These are phyloP conservation scores for Cystobasidium tubakii DNA, from an alignment of 768 basidiomycete species.

Conservation along the genomic window DNA sequence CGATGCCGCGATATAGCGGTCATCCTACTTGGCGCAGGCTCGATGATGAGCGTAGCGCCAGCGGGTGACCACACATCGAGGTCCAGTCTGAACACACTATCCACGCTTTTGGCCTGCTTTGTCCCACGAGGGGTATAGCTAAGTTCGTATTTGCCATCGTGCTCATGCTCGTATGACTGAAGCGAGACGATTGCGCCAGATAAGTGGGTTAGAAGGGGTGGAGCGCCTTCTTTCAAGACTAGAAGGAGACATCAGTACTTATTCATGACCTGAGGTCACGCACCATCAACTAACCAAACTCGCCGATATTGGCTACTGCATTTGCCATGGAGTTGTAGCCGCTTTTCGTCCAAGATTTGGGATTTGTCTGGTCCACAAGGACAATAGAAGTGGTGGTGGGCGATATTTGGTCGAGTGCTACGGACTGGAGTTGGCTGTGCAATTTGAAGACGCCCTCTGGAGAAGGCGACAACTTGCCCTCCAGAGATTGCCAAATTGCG, in stretches of 20 bases:
- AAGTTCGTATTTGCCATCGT: neutral
- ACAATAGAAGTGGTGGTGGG: constrained; percentile 91
- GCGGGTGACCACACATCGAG: constrained; percentile 57
- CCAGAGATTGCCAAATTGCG: constrained; percentile 56
- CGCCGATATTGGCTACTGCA: constrained; percentile 81
- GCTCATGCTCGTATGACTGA: constrained; percentile 64
- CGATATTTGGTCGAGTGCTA: constrained; percentile 91
- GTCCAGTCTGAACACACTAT: constrained; percentile 44
- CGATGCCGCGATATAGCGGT: constrained; percentile 79
- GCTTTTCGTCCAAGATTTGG: constrained; percentile 95
- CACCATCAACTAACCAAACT: constrained; percentile 56
- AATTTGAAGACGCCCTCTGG: constrained; percentile 73
- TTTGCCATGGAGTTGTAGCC: constrained; percentile 88
- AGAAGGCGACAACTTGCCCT: constrained; percentile 53
- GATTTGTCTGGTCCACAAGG: constrained; percentile 90
- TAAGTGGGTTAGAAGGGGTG: constrained; percentile 80
- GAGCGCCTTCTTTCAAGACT: constrained; percentile 85
- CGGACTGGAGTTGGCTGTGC: constrained; percentile 96
- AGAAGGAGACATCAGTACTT: neutral
- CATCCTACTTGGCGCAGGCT: constrained; percentile 80
- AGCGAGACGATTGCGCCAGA: constrained; percentile 64
- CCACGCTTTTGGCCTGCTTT: constrained; percentile 45
- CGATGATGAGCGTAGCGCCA: constrained; percentile 64
- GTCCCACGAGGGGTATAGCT: constrained; percentile 44
- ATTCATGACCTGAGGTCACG: neutral